A percentile compares a stretch with the other conserved stretches of the same genome.
Evolutionary conservation across 1,139 yeast species (phyloP).

Genomic region (Blastobotrys indianensis): DNA sequence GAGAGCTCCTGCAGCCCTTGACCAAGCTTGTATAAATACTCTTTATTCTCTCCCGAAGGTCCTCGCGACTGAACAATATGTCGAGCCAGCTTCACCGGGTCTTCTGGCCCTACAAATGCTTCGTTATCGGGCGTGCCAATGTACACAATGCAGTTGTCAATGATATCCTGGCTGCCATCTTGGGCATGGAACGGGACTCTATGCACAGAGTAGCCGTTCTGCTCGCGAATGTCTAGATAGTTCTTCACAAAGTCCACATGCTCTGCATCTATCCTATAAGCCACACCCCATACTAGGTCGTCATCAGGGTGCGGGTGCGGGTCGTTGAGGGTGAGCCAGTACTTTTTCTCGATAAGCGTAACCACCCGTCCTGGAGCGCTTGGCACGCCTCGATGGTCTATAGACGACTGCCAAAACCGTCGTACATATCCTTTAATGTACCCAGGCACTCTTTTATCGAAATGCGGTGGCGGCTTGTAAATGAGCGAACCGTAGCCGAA

Average conservation of each 20-base stretch:
- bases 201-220: constrained; percentile 78
- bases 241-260: constrained; percentile 55
- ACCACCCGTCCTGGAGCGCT: constrained; percentile 83
- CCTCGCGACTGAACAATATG: constrained; percentile 57
- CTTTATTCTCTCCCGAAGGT: constrained; percentile 75
- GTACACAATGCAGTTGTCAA: constrained; percentile 57
- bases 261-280: constrained; percentile 70
- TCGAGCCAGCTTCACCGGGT: constrained; percentile 51
- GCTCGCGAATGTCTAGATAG: constrained; percentile 75
- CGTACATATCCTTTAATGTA: constrained; percentile 69
- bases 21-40: constrained; percentile 55
- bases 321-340: constrained; percentile 39
- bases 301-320: constrained; percentile 40
- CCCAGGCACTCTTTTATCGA: constrained; percentile 61
- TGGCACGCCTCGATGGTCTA: constrained; percentile 88
- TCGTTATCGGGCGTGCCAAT: constrained; percentile 78
- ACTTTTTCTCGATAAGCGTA: constrained; percentile 58
- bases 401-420: constrained; percentile 86
- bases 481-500: constrained; percentile 89
- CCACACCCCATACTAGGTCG: constrained; percentile 73
- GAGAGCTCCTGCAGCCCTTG: constrained; percentile 49
- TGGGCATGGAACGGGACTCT: constrained; percentile 56
- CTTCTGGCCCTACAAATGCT: constrained; percentile 78
- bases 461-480: constrained; percentile 85
- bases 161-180: constrained; percentile 28